phyloP scores from a whole-genome alignment of 2,329 filamentous ascomycete species.

The Alternaria sp. region DNA sequence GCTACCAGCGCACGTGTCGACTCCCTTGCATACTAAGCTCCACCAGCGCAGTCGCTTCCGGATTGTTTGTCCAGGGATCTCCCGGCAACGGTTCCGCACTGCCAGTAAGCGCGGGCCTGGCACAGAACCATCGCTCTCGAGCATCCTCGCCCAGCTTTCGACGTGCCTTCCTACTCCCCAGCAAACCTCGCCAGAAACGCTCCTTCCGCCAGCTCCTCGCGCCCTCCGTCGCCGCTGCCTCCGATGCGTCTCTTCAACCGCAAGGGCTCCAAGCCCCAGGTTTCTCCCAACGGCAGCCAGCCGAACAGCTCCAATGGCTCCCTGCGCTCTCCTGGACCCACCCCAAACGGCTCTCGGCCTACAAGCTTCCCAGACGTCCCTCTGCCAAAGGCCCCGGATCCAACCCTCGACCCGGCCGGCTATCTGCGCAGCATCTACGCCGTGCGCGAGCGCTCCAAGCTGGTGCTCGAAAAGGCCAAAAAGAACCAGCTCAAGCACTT shows the following conservation, averaged over 20 bases:
- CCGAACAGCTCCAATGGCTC: conserved; percentile 57
- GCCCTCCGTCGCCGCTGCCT: conserved; percentile 22
- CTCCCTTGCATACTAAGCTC: conserved; percentile 17
- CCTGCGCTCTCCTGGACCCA: conserved; percentile 57
- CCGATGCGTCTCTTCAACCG: conserved; percentile 62
- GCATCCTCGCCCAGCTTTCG: conserved; percentile 9
- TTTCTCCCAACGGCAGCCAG: conserved; percentile 45
- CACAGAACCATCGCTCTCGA: conserved; percentile 22
- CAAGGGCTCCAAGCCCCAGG: conserved; percentile 53
- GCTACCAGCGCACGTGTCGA: conserved; percentile 3
- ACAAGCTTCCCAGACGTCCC: conserved; percentile 73
- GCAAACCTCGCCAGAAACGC: conserved; percentile 5
- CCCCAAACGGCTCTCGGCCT: conserved; percentile 49
- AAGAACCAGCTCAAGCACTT: conserved; percentile 83
- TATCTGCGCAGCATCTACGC: conserved; percentile 91
- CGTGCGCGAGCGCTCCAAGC: conserved; percentile 77
- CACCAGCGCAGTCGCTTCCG: conserved; percentile 17
- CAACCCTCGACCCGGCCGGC: conserved; percentile 82
- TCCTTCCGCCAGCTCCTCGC: conserved; percentile 9
- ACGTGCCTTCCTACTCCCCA: conserved; percentile 10
- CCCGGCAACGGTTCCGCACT: conserved; percentile 29
- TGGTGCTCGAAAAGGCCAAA: conserved; percentile 79
- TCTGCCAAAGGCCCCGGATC: conserved; percentile 85
- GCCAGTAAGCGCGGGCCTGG: conserved; percentile 22
- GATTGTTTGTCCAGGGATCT: conserved; percentile 25